Evolutionary conservation across 2,329 filamentous ascomycete genomes (phyloP).

Genomic region (Metarhizium robertsii): DNA sequence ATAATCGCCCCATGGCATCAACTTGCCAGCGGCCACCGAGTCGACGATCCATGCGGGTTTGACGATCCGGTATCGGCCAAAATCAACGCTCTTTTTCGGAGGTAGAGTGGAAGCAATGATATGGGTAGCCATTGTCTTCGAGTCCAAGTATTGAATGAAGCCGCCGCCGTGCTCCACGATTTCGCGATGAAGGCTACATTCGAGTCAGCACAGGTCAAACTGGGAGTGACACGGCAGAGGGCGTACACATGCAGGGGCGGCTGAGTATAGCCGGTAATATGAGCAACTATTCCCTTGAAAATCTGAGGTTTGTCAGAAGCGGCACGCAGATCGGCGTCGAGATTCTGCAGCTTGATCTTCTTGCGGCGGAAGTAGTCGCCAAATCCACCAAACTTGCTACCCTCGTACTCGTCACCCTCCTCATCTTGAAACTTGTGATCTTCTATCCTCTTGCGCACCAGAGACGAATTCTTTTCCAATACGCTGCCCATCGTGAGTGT

Average conservation of each 20-base stretch:
- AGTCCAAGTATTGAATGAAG: constrained; percentile 89
- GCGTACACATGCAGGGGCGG: constrained; percentile 70
- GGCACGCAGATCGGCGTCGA: constrained; percentile 72
- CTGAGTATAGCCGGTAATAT: constrained; percentile 94
- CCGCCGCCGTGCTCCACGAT: constrained; percentile 91
- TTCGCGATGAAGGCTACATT: constrained; percentile 58
- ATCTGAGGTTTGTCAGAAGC: constrained; percentile 65
- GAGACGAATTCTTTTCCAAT: constrained; percentile 54
- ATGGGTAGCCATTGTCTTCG: constrained; percentile 90
- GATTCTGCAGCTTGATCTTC: constrained; percentile 94
- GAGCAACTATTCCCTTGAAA: constrained; percentile 82
- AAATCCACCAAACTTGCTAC: constrained; percentile 82
- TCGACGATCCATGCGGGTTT: constrained; percentile 93
- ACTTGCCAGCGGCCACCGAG: constrained; percentile 68
- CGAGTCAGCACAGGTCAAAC: constrained; percentile 8
- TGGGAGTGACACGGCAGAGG: neutral
- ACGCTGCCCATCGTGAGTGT: constrained; percentile 43
- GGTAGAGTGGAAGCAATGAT: constrained; percentile 88
- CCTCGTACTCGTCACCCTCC: constrained; percentile 82
- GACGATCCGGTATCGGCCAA: constrained; percentile 78
- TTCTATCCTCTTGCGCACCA: constrained; percentile 52
- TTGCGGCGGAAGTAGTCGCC: constrained; percentile 89
- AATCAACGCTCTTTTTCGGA: constrained; percentile 88
- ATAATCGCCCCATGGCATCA: constrained; percentile 81
- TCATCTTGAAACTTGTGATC: constrained; percentile 68